Evolutionary conservation across 208 protist species (phyloP), one percentile per base, ranked within the genome.

Genomic region (Leishmania aethiopica): DNA sequence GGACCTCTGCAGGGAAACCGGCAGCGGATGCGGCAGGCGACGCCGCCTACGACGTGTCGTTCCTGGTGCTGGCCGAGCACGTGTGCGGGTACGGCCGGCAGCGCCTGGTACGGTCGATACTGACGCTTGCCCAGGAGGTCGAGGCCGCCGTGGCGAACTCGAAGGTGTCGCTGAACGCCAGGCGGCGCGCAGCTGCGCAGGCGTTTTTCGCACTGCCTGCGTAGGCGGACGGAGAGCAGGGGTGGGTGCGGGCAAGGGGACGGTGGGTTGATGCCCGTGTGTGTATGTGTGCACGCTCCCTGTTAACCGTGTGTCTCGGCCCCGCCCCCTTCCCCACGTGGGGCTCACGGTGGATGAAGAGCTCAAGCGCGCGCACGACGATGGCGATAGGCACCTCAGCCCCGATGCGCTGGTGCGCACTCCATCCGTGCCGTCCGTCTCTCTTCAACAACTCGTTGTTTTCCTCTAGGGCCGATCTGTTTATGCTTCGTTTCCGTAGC

Each of bases 81-180:
- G 93, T 95, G 13, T 98, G 99, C 86, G 69, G 73, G 45, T 99
- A 99, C 94, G 97, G 94, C 71, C 97, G 98, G 83, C 90, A 96
- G 69, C 98, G 98, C 78, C 85, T 99, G 47, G 92, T 99, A 67
- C 95, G 99, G 81, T 99, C 99, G 81, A 91, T 99, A 60, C 94
- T 99, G 80, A 74, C 89, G 19, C 99, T 99, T 82, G 91, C 99
- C 75, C 80, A 98, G 83, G 98, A 99, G 72, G 98, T 99, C 79
- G 98, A 99, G 86, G 97, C 95, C 49, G 98, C 99, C 83, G 95
- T 99, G 69, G 95, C 88, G 28, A 92, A 93, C 28, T 95, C 99
- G 92, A 99, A 99, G 84, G 79, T 99, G 57, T 67, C 84, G 74
- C 79, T 86, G 40, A 84, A 91, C 81, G 75, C 86, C 75, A 83